Conservation (phyloP, 257 asterid species). For the Nicotiana sylvestris region DNA sequence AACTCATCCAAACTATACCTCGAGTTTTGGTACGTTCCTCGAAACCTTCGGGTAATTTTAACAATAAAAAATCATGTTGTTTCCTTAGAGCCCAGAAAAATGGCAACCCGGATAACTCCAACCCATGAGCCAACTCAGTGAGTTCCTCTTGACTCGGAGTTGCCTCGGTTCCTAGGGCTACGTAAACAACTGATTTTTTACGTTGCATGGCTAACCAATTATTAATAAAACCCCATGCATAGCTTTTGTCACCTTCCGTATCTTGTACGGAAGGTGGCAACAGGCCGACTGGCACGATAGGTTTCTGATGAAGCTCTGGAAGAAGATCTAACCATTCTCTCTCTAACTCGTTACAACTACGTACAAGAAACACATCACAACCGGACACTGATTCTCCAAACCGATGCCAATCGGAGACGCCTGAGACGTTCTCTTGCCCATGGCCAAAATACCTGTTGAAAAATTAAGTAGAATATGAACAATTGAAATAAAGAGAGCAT, state of each 20-base stretch:
- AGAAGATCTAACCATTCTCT: slow-evolving; percentile 23
- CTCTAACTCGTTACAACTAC: slow-evolving; percentile 21
- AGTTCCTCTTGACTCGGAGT: slow-evolving; percentile 23
- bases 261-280: slow-evolving; percentile 9
- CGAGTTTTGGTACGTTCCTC: slow-evolving; percentile 16
- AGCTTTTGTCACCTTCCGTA: background rate
- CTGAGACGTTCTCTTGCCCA: slow-evolving; percentile 7
- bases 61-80: background rate
- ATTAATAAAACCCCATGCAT: slow-evolving; percentile 3
- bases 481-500: background rate
- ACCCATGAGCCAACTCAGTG: slow-evolving; percentile 26
- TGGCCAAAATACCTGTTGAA: background rate
- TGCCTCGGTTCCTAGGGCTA: slow-evolving; percentile 26
- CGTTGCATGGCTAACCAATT: slow-evolving; percentile 18
- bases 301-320: slow-evolving; percentile 16
- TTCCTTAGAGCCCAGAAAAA: slow-evolving; percentile 32
- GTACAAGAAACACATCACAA: background rate
- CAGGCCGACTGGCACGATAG: slow-evolving; percentile 24
- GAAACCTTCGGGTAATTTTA: slow-evolving; percentile 24
- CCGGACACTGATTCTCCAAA: background rate
- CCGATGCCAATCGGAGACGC: background rate
- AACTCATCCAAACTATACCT: slow-evolving; percentile 27
- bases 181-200: slow-evolving; percentile 18
- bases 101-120: slow-evolving; percentile 23
- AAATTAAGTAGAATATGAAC: background rate